Percentiles rank a stretch among this genome's conserved stretches.
These are phyloP conservation scores for Coemansia sp. DNA, from an alignment of 192 early-diverging fungal genomes.

Conservation along the genomic window DNA sequence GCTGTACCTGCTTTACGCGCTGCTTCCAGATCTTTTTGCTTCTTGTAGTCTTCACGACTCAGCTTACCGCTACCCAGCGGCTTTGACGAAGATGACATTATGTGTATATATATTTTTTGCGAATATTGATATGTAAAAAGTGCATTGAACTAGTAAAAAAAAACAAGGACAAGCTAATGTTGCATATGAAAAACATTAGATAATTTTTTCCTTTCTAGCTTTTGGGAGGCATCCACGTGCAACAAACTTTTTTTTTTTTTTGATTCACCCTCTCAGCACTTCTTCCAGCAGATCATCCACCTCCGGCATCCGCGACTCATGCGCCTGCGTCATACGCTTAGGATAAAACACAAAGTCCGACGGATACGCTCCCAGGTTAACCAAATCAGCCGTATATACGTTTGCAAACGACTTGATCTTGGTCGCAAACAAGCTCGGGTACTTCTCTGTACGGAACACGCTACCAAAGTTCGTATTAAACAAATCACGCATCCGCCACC, in stretches of 20 bases:
- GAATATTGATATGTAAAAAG: neutral
- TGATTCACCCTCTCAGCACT: conserved; percentile 7
- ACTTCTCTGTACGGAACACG: conserved; percentile 61
- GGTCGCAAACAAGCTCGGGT: conserved; percentile 62
- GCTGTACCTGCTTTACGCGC: conserved; percentile 94
- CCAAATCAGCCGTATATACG: conserved; percentile 58
- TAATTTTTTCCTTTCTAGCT: too few species aligned
- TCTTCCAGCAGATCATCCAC: conserved; percentile 50
- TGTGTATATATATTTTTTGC: neutral
- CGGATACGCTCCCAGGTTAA: conserved; percentile 57
- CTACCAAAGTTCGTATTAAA: conserved; percentile 64
- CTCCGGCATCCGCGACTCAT: conserved; percentile 51
- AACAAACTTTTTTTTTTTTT: neutral
- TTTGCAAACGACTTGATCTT: conserved; percentile 58
- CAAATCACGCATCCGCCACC: conserved; percentile 53
- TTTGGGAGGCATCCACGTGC: neutral
- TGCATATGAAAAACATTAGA: too few species aligned
- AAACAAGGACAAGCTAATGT: too few species aligned
- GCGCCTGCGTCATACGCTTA: conserved; percentile 60
- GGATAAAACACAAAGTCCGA: conserved; percentile 65
- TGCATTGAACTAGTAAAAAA: too few species aligned
- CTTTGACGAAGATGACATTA: neutral
- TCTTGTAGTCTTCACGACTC: conserved; percentile 91
- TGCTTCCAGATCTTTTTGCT: conserved; percentile 92
- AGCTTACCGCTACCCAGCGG: conserved; percentile 61